Percentiles rank a stretch among this genome's conserved stretches.
Conservation (phyloP, 306 rosid genomes). For the Acacia melanoxylon region DNA sequence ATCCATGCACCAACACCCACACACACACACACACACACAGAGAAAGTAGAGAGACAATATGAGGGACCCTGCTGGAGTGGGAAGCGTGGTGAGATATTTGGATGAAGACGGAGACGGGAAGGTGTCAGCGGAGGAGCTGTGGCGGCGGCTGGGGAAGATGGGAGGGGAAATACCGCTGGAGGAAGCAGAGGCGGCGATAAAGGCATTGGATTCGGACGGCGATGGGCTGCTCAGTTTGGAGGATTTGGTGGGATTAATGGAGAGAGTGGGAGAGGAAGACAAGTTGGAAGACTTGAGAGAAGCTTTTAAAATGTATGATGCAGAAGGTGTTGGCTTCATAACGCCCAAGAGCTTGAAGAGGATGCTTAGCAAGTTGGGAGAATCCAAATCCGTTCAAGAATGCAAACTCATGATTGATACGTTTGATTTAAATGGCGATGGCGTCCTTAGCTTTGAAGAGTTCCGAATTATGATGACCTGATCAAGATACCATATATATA, state of each 20-base stretch:
- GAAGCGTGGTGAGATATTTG: constrained; percentile 59
- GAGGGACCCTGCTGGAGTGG: constrained; percentile 29
- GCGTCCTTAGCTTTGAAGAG: constrained; percentile 71
- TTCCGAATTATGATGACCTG: constrained; percentile 74
- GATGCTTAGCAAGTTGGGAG: constrained; percentile 73
- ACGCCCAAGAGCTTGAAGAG: constrained; percentile 73
- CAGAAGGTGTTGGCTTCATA: constrained; percentile 64
- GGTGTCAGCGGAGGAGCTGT: constrained; percentile 67
- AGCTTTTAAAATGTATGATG: constrained; percentile 70
- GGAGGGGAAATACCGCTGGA: constrained; percentile 47
- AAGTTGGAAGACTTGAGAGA: constrained; percentile 64
- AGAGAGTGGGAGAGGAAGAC: constrained; percentile 61
- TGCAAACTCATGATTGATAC: constrained; percentile 66
- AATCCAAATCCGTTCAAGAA: constrained; percentile 54
- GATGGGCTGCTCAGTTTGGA: constrained; percentile 70
- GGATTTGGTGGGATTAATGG: constrained; percentile 57
- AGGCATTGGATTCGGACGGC: constrained; percentile 71
- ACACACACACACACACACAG: too few relatives aligned
- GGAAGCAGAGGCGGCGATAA: constrained; percentile 63
- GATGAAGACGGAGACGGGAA: constrained; percentile 93
- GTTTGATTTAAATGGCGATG: constrained; percentile 89
- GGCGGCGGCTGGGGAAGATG: constrained; percentile 41
- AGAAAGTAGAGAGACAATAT: neutral
- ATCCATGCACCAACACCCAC: neutral
- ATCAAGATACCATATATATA: neutral